Percentiles rank a stretch among this genome's conserved stretches.
These are phyloP conservation scores for Wickerhamiella musiphila DNA, from an alignment of 805 yeast genomes.

Conservation along the genomic window DNA sequence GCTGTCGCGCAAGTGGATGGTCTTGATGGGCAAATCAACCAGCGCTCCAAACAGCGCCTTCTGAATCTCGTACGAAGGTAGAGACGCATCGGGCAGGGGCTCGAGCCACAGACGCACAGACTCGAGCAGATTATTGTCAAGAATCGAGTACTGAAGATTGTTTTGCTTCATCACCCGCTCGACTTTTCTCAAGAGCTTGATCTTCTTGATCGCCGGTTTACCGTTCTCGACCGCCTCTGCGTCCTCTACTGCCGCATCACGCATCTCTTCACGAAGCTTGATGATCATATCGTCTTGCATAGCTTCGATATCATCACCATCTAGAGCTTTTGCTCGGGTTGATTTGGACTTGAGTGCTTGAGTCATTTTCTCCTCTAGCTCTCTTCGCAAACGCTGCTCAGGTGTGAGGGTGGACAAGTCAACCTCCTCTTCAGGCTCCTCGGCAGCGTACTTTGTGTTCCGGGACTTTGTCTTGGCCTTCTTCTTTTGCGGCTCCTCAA, in stretches of 20 bases:
- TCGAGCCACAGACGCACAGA: constrained; percentile 94
- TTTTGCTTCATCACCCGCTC: constrained; percentile 59
- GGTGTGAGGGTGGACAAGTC: constrained; percentile 18
- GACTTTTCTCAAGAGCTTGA: constrained; percentile 66
- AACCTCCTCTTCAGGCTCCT: constrained; percentile 7
- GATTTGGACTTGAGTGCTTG: constrained; percentile 57
- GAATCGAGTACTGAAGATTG: constrained; percentile 73
- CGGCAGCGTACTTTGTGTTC: too few relatives aligned
- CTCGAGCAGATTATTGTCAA: constrained; percentile 84
- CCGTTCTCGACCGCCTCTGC: constrained; percentile 40
- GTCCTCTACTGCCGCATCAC: constrained; percentile 41
- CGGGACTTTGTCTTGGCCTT: too few relatives aligned
- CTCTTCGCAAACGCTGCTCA: constrained; percentile 40
- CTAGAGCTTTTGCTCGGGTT: too few relatives aligned
- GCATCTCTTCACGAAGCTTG: constrained; percentile 73
- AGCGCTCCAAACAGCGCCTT: constrained; percentile 65
- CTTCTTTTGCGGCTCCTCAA: too few relatives aligned
- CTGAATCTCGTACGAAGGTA: constrained; percentile 96
- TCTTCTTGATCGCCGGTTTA: constrained; percentile 56
- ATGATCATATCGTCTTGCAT: constrained; percentile 87
- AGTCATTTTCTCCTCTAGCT: constrained; percentile 67
- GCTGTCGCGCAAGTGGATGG: constrained; percentile 84
- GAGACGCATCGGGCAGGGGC: constrained; percentile 92
- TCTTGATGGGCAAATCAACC: constrained; percentile 71
- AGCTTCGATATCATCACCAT: constrained; percentile 86